These are phyloP conservation scores for Cercophora newfieldiana DNA, from an alignment of 495 filamentous ascomycete genomes.

Conservation along the genomic window DNA sequence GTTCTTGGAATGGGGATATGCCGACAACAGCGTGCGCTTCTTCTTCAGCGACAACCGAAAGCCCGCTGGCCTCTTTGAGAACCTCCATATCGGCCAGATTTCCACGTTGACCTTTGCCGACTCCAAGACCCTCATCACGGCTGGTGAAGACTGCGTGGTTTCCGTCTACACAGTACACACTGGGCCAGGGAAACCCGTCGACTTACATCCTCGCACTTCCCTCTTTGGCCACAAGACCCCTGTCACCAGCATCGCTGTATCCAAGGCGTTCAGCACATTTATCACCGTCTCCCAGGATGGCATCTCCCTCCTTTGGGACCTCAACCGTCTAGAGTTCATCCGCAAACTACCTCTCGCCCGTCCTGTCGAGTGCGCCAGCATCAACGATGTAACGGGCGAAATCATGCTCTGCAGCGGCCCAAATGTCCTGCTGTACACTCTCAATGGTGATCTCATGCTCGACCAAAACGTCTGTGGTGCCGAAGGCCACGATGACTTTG, in stretches of 20 bases:
- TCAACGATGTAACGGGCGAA: slow-evolving; percentile 87
- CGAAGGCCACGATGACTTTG: slow-evolving; percentile 58
- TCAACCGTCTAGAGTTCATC: slow-evolving; percentile 85
- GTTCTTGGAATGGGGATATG: slow-evolving; percentile 94
- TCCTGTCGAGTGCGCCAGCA: slow-evolving; percentile 67
- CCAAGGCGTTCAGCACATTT: slow-evolving; percentile 81
- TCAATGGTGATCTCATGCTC: slow-evolving; percentile 82
- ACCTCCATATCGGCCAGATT: slow-evolving; percentile 85
- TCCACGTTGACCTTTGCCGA: slow-evolving; percentile 82
- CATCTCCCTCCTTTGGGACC: slow-evolving; percentile 85
- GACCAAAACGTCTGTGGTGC: slow-evolving; percentile 74
- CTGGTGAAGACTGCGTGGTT: slow-evolving; percentile 86
- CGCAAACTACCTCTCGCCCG: slow-evolving; percentile 62
- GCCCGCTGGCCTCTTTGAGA: slow-evolving; percentile 82
- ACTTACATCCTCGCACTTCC: slow-evolving; percentile 74
- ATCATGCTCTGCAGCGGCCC: slow-evolving; percentile 80
- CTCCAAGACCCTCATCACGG: slow-evolving; percentile 84
- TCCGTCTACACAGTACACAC: slow-evolving; percentile 72
- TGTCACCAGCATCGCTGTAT: slow-evolving; percentile 77
- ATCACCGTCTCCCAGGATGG: slow-evolving; percentile 80
- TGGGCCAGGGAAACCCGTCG: slow-evolving; percentile 61
- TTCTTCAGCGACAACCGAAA: slow-evolving; percentile 76
- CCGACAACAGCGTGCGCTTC: slow-evolving; percentile 89
- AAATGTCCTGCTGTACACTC: slow-evolving; percentile 74
- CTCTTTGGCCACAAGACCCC: slow-evolving; percentile 87